Evolutionary conservation across 805 yeast species (phyloP).

Genomic region (Candida tibetensis): DNA sequence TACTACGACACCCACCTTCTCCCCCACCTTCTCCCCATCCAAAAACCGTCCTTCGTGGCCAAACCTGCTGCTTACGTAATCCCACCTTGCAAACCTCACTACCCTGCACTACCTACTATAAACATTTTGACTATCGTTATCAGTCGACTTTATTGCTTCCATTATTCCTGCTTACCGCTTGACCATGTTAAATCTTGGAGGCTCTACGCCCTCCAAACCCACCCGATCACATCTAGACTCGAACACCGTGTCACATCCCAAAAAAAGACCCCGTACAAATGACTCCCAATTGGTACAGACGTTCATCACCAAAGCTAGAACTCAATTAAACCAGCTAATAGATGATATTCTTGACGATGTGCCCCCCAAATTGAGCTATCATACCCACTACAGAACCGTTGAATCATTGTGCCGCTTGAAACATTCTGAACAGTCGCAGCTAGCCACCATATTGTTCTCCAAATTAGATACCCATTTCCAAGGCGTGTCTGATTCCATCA

Average conservation of each 20-base stretch:
- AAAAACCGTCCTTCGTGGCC: too few relatives aligned
- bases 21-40: too few relatives aligned
- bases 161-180: too few relatives aligned
- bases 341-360: slow-evolving; percentile 18
- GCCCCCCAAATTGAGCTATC: slow-evolving; percentile 19
- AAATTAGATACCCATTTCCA: slow-evolving; percentile 19
- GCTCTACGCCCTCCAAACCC: background rate
- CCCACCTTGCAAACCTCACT: too few relatives aligned
- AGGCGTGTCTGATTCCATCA: slow-evolving; percentile 2
- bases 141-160: too few relatives aligned
- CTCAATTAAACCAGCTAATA: slow-evolving; percentile 12
- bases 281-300: slow-evolving; percentile 4
- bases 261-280: slow-evolving; percentile 4
- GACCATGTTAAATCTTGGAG: slow-evolving; percentile 1
- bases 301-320: slow-evolving; percentile 7
- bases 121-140: too few relatives aligned
- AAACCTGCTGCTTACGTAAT: too few relatives aligned
- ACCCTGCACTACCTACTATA: too few relatives aligned
- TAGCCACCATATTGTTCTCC: slow-evolving; percentile 19
- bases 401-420: slow-evolving; percentile 32
- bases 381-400: slow-evolving; percentile 24
- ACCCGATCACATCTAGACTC: slow-evolving; percentile 2
- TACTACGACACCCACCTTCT: too few relatives aligned
- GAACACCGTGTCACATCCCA: background rate
- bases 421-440: slow-evolving; percentile 31